Evolutionary conservation across 495 filamentous ascomycete species (phyloP).

Genomic region (Aspergillus incahuasiensis): DNA sequence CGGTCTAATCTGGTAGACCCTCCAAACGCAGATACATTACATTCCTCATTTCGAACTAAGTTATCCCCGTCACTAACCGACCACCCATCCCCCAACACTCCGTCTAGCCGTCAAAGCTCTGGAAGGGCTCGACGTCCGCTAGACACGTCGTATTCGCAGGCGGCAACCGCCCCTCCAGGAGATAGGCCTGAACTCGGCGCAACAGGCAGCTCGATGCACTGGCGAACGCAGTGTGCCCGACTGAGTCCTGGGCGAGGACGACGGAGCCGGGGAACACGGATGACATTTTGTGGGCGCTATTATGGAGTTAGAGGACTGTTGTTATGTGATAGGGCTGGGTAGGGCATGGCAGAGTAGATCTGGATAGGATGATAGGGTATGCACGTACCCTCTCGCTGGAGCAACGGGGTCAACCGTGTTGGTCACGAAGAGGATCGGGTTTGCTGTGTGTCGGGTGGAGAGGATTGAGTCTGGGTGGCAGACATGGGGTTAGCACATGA

Average conservation of each 20-base stretch:
- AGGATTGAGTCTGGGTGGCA: neutral
- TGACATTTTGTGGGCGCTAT: neutral
- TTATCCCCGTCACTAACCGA: too few relatives aligned
- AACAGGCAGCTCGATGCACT: neutral
- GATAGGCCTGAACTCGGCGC: neutral
- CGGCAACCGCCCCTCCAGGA: neutral
- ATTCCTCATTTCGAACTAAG: too few relatives aligned
- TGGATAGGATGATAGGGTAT: neutral
- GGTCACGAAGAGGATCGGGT: neutral
- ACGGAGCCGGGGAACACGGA: slow-evolving; percentile 1
- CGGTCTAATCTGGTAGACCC: too few relatives aligned
- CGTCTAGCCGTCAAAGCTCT: neutral
- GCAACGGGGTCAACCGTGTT: neutral
- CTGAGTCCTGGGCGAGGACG: neutral
- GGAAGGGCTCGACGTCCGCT: neutral
- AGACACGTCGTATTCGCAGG: neutral
- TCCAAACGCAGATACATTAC: too few relatives aligned
- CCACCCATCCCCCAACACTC: neutral
- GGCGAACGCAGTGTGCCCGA: neutral
- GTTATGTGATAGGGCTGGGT: neutral
- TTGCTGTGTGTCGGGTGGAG: neutral
- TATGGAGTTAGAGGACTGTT: neutral
- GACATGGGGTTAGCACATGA: too few relatives aligned
- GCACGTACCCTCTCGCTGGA: neutral
- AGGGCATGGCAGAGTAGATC: neutral